A percentile compares a stretch with the other conserved stretches of the same genome.
These are phyloP conservation scores for Ophiocordyceps camponoti-leonardi DNA, from an alignment of 2,329 filamentous ascomycete species.

Conservation along the genomic window DNA sequence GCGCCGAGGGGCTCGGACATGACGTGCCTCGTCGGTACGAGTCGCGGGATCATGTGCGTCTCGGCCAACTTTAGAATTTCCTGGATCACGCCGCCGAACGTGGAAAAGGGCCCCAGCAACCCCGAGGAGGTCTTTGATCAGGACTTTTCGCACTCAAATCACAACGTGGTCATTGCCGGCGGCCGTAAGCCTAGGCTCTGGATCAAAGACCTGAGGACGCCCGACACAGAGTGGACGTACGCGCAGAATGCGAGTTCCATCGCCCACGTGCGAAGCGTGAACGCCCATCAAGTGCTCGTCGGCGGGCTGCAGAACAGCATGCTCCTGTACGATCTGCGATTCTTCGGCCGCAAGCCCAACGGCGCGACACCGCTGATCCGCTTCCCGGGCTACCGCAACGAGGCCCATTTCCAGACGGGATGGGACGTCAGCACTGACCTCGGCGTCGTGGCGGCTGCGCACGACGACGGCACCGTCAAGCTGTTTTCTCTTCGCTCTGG, in stretches of 20 bases:
- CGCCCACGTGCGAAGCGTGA: conserved; percentile 31
- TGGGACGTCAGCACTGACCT: conserved; percentile 30
- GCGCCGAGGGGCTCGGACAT: conserved; percentile 21
- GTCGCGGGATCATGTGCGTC: conserved; percentile 25
- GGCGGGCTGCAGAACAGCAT: conserved; percentile 32
- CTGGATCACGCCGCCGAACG: conserved; percentile 14
- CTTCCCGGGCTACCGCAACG: conserved; percentile 34
- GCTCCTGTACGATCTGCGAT: conserved; percentile 40
- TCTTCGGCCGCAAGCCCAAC: conserved; percentile 7
- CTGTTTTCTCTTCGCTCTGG: conserved; percentile 34
- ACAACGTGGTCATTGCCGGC: conserved; percentile 30
- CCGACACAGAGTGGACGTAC: conserved; percentile 14
- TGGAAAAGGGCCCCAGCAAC: conserved; percentile 6
- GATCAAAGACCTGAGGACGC: conserved; percentile 25
- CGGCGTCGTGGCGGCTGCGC: conserved; percentile 35
- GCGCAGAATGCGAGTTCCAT: conserved; percentile 21
- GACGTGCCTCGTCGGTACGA: conserved; percentile 30
- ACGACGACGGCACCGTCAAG: conserved; percentile 28
- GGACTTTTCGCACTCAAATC: conserved; percentile 26
- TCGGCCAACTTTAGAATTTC: conserved; percentile 12
- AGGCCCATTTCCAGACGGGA: conserved; percentile 28
- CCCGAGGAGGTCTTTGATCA: conserved; percentile 27
- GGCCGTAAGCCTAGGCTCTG: conserved; percentile 29
- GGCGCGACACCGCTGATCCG: conserved; percentile 21
- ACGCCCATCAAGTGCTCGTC: conserved; percentile 31